These are phyloP conservation scores for Hirsutella thompsonii DNA, from an alignment of 2,329 filamentous ascomycete genomes.

Conservation along the genomic window DNA sequence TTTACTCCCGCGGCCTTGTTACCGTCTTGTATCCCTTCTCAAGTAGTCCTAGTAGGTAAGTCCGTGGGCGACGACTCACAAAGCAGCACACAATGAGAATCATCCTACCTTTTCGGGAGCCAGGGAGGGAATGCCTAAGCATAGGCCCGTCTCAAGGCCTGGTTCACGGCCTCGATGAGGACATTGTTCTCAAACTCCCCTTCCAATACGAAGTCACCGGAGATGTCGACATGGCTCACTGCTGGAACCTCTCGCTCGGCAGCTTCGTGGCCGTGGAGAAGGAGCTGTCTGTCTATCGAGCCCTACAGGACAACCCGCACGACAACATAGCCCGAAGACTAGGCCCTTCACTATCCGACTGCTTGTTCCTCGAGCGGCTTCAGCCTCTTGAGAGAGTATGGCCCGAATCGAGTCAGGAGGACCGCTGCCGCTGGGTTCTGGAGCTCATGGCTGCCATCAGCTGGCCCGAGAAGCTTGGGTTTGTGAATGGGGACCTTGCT, in stretches of 20 bases:
- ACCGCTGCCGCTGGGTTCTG: conserved; percentile 1
- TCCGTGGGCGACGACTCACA: too few species aligned
- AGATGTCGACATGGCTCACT: background rate
- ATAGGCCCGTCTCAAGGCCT: conserved; percentile 1
- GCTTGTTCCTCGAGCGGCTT: background rate
- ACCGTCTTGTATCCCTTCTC: too few species aligned
- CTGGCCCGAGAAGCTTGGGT: conserved; percentile 2
- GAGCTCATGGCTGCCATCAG: background rate
- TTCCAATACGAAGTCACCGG: background rate
- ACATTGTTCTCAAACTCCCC: background rate
- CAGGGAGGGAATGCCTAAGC: background rate
- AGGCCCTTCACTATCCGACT: background rate
- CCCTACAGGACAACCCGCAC: background rate
- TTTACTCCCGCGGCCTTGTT: too few species aligned
- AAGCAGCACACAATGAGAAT: background rate
- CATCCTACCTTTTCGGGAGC: background rate
- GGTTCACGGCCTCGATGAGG: background rate
- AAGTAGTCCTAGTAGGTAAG: too few species aligned
- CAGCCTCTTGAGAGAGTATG: background rate
- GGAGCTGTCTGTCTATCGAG: background rate
- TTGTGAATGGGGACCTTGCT: conserved; percentile 1
- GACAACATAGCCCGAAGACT: background rate
- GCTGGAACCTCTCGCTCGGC: background rate
- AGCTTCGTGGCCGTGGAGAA: conserved; percentile 1
- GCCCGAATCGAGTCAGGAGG: background rate